Percentiles rank a stretch among this genome's conserved stretches.
Evolutionary conservation across 2,329 filamentous ascomycete genomes (phyloP).

Genomic region (Aureobasidium sp.): DNA sequence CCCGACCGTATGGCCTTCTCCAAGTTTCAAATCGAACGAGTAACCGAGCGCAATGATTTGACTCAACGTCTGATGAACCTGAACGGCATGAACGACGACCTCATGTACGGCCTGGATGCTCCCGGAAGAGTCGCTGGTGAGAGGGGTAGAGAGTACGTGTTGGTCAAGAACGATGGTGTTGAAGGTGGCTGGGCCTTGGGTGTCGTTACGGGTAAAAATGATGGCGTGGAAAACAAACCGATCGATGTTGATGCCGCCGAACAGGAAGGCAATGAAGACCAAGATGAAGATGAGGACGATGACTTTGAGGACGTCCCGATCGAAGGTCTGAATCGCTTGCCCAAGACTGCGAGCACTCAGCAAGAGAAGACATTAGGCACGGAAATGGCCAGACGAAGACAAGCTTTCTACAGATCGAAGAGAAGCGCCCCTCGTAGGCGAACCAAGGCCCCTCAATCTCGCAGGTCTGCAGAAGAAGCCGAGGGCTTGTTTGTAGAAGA

Average conservation of each 20-base stretch:
- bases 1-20: conserved; percentile 96
- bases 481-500: conserved; percentile 50
- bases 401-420: conserved; percentile 38
- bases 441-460: conserved; percentile 18
- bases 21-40: conserved; percentile 89
- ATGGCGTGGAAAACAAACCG: conserved; percentile 71
- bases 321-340: conserved; percentile 76
- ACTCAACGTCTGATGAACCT: conserved; percentile 93
- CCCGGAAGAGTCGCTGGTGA: conserved; percentile 70
- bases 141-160: conserved; percentile 83
- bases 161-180: conserved; percentile 90
- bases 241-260: conserved; percentile 76
- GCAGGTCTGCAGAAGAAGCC: conserved; percentile 34
- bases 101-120: conserved; percentile 54
- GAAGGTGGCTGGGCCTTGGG: conserved; percentile 95
- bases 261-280: conserved; percentile 41
- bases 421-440: conserved; percentile 17
- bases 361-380: conserved; percentile 17
- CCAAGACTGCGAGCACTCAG: conserved; percentile 43
- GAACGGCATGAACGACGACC: conserved; percentile 77
- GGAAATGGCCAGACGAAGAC: conserved; percentile 33
- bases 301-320: conserved; percentile 92
- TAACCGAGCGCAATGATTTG: conserved; percentile 83
- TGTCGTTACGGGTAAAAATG: conserved; percentile 78
- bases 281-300: conserved; percentile 56